phyloP scores from a whole-genome alignment of 2,329 filamentous ascomycete genomes.

The Phyllachora maydis region DNA sequence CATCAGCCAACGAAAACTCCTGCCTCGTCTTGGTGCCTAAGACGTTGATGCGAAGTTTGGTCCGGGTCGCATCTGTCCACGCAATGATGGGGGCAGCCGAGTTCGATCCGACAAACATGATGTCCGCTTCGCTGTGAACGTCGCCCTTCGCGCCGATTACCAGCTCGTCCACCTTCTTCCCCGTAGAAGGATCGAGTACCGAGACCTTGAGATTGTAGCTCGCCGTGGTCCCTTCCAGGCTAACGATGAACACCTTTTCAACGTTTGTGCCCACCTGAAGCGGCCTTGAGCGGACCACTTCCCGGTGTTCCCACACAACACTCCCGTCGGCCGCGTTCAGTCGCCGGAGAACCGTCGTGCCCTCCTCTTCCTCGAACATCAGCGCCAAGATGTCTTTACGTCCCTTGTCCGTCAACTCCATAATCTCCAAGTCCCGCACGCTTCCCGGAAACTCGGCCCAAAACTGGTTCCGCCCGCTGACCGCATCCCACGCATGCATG shows the following conservation, averaged over 20 bases:
- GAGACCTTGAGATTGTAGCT: constrained; percentile 62
- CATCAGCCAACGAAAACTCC: constrained; percentile 26
- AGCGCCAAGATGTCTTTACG: constrained; percentile 55
- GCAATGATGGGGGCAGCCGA: constrained; percentile 54
- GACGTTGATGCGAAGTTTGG: constrained; percentile 50
- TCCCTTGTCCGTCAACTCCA: constrained; percentile 42
- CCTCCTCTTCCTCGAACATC: constrained; percentile 29
- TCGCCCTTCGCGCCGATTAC: constrained; percentile 56
- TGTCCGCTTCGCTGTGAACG: constrained; percentile 38
- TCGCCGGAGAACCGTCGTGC: constrained; percentile 38
- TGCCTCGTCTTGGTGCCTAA: constrained; percentile 38
- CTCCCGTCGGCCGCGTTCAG: constrained; percentile 53
- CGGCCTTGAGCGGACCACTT: constrained; percentile 46
- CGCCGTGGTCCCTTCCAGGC: constrained; percentile 47
- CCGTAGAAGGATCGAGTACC: constrained; percentile 51
- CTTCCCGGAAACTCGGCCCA: constrained; percentile 35
- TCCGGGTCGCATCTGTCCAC: constrained; percentile 45
- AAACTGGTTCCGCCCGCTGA: constrained; percentile 66
- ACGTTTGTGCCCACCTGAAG: constrained; percentile 56
- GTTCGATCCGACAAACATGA: constrained; percentile 58
- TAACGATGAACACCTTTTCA: constrained; percentile 55
- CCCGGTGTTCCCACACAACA: constrained; percentile 60
- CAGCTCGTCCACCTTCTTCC: constrained; percentile 51
- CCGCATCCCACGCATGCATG: constrained; percentile 66
- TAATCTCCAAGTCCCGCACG: constrained; percentile 54